Base-by-base conservation (phyloP, 345 rosid genomes). In the Heritiera littoralis region DNA sequence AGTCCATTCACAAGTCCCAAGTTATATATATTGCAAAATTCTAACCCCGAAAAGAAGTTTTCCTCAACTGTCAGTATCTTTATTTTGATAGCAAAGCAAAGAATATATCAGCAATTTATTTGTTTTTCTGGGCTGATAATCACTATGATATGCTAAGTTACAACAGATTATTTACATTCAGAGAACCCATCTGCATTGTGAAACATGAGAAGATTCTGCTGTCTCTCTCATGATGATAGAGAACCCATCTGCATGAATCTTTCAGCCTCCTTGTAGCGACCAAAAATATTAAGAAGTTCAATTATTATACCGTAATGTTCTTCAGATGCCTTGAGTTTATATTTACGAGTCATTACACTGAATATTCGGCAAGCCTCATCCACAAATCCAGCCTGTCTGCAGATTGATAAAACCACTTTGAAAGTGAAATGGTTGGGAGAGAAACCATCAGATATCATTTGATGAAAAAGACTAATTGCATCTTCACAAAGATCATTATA, bases 351-450 rank as follows among this genome's bases (percentile, higher is more conserved):
- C 93, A 95, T 90, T 74, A 80, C 49, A 46, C 89, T 77, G 75
- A 88, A 87, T 67, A 90, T 85, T 77, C 72, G 73, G 72, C 86
- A 85, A 82, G 94, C 97, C 64, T 91, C 92, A 32, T 92, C 96
- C 12, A 64, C 89, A 51, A 87, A 87, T 82, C 92, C 99, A 8
- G 94, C 99, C 81, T 77, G 81, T 79, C 81, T 85, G 83, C 98
- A 95, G 64, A 95, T 87, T 15, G 87, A 87, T 13, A 91, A 80
- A 77, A 90, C 87, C 66, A 84, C 89, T 63, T 75, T 84, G 69
- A 90, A 92, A 54, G 98, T 95, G 90, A 90, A 88, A 78, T 83
- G 74, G 59, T 83, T 93, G 40, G 95, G 94, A 80, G 87, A 69
- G 70, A 83, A 92, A 72, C 95, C 93, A 52, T 80, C 38, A 30